A percentile compares a stretch with the other conserved stretches of the same genome.
These are phyloP conservation scores for Viola pubescens DNA, from an alignment of 441 rosid species.

Conservation along the genomic window DNA sequence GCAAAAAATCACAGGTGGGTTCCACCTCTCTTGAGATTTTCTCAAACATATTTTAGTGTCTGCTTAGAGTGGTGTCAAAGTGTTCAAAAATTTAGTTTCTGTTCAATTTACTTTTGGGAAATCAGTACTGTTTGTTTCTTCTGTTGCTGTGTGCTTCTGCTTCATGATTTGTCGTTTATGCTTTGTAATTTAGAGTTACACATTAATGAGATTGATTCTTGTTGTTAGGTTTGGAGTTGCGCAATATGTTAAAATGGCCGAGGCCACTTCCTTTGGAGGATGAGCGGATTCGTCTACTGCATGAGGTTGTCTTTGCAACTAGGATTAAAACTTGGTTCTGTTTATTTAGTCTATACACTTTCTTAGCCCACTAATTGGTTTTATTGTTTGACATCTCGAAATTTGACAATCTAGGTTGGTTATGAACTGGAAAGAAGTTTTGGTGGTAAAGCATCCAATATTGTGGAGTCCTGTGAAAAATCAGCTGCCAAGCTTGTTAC, in stretches of 20 bases:
- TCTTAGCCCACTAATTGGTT: neutral
- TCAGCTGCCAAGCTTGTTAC: slow-evolving; percentile 71
- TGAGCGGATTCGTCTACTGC: slow-evolving; percentile 58
- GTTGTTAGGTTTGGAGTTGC: slow-evolving; percentile 50
- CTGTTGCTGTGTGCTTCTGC: neutral
- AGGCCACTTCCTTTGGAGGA: slow-evolving; percentile 79
- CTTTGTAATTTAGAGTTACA: neutral
- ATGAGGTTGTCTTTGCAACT: slow-evolving; percentile 40
- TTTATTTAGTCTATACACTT: slow-evolving; percentile 1
- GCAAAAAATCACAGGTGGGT: slow-evolving; percentile 53
- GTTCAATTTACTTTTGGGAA: neutral
- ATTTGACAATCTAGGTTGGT: slow-evolving; percentile 45
- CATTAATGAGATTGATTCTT: slow-evolving; percentile 13
- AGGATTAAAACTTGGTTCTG: neutral
- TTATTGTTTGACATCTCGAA: slow-evolving; percentile 8
- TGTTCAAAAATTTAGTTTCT: neutral
- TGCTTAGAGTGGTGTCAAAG: neutral
- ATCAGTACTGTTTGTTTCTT: neutral
- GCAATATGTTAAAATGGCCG: slow-evolving; percentile 63
- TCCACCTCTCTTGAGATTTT: neutral
- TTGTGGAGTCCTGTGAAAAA: slow-evolving; percentile 59
- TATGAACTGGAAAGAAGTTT: slow-evolving; percentile 53
- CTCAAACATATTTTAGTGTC: neutral
- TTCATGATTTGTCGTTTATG: neutral
- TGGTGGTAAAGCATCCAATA: slow-evolving; percentile 59